Evolutionary conservation across 1,139 yeast species (phyloP), one percentile per base, ranked within the genome.

Genomic region (Scheffersomyces insectosa): DNA sequence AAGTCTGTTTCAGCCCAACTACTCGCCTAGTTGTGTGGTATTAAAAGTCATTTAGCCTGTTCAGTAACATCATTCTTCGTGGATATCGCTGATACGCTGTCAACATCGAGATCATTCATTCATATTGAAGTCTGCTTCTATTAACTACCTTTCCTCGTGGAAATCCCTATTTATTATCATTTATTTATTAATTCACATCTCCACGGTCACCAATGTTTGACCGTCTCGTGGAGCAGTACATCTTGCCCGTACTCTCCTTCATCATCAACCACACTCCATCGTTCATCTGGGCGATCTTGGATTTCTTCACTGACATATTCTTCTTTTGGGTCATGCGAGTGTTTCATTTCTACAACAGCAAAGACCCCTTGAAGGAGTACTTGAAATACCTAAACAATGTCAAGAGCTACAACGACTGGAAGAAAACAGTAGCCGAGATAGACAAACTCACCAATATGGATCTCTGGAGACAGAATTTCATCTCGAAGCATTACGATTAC

Each of bases 401-500:
- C 11, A 70, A 72, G 34, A 74, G 71, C 25, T 84, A 79, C 57
- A 77, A 71, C 36, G 86, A 82, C 44, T 86, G 89, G 88, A 77
- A 75, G 48, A 66, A 62, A 23, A 74, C 76, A 3, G 88, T 88
- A 1, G 63, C 69, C 4, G 76, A 79, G 46, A 78, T 87, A 4
- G 95, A 87, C 55, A 74, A 74, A 43, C 64, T 84, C 23, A 81
- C 88, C 0, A 86, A 86, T 36, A 82, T 84, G 59, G 88, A 85
- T 54, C 62, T 83, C 40, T 87, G 95, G 97, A 73, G 98, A 47
- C 89, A 89, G 51, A 88, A 90, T 57, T 89, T 93, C 48, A 82
- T 84, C 14, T 85, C 95, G 39, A 79, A 80, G 45, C 83, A 87
- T 54, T 93, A 90, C 58, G 99, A 93, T 63, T 93, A 88, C 62